Evolutionary conservation across 192 early-diverging fungal genomes (phyloP).

Genomic region (Coemansia brasiliensis): DNA sequence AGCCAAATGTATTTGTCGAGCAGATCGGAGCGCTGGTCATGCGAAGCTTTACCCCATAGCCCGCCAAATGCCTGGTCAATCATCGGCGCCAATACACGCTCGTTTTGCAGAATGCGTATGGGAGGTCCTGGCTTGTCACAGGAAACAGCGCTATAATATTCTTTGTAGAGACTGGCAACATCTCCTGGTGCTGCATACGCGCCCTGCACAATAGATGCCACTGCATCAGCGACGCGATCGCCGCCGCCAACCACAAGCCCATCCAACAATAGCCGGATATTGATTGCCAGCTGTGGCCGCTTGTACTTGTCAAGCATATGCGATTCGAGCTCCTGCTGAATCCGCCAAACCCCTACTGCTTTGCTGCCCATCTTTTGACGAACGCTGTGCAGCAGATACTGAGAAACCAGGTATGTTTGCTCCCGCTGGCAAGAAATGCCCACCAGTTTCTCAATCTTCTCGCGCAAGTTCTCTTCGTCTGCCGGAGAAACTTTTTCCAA

Average conservation of each 20-base stretch:
- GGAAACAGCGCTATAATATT: conserved; percentile 21
- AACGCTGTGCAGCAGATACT: conserved; percentile 31
- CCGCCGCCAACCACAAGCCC: conserved; percentile 32
- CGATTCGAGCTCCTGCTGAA: conserved; percentile 44
- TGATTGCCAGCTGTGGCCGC: conserved; percentile 37
- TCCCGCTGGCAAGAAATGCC: conserved; percentile 33
- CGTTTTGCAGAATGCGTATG: conserved; percentile 23
- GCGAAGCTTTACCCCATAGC: conserved; percentile 22
- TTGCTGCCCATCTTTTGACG: conserved; percentile 22
- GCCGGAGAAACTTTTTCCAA: conserved; percentile 60
- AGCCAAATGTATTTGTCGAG: conserved; percentile 47
- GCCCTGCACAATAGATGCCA: conserved; percentile 40
- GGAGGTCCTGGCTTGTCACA: conserved; percentile 2
- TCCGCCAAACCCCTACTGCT: conserved; percentile 22
- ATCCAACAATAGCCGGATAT: conserved; percentile 37
- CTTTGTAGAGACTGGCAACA: conserved; percentile 33
- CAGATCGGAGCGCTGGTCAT: conserved; percentile 20
- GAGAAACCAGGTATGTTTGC: conserved; percentile 44
- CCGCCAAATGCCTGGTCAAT: conserved; percentile 46
- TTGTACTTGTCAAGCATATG: conserved; percentile 41
- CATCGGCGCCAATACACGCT: conserved; percentile 36
- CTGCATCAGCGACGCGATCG: conserved; percentile 33
- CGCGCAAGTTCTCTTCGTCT: conserved; percentile 60
- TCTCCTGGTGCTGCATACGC: conserved; percentile 43
- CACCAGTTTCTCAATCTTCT: conserved; percentile 60